phyloP scores from a whole-genome alignment of 441 rosid genomes.

The Jatropha podagrica region DNA sequence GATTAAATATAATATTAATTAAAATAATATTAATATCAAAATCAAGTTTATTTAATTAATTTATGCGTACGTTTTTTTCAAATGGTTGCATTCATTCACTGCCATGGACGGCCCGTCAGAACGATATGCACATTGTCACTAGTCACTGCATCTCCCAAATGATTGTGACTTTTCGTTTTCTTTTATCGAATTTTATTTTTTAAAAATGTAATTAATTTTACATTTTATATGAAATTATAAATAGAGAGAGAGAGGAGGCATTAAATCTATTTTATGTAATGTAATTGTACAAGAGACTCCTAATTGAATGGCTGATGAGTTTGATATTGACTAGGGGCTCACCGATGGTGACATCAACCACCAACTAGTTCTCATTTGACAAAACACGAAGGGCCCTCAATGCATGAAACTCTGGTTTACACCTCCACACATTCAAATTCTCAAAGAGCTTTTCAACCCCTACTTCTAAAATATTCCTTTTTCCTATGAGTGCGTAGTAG shows the following conservation, averaged over 20 bases:
- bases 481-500: conserved; percentile 4
- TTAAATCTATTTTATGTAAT: conserved; percentile 2
- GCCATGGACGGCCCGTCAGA: conserved; percentile 18
- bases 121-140: neutral
- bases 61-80: neutral
- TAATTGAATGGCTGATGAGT: conserved; percentile 16
- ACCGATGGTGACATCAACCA: conserved; percentile 37
- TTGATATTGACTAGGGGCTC: conserved; percentile 29
- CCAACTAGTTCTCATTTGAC: conserved; percentile 16
- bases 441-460: conserved; percentile 25
- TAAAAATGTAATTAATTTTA: too few species aligned
- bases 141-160: neutral
- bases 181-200: neutral
- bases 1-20: neutral
- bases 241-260: neutral
- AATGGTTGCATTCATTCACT: neutral
- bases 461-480: conserved; percentile 19
- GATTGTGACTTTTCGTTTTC: neutral
- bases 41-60: neutral
- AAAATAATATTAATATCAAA: neutral
- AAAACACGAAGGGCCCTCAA: conserved; percentile 18
- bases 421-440: conserved; percentile 19
- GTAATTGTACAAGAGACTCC: neutral
- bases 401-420: conserved; percentile 1
- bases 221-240: too few species aligned